Conservation (phyloP, 129 eudicot species). For the Artemisia tridentata region DNA sequence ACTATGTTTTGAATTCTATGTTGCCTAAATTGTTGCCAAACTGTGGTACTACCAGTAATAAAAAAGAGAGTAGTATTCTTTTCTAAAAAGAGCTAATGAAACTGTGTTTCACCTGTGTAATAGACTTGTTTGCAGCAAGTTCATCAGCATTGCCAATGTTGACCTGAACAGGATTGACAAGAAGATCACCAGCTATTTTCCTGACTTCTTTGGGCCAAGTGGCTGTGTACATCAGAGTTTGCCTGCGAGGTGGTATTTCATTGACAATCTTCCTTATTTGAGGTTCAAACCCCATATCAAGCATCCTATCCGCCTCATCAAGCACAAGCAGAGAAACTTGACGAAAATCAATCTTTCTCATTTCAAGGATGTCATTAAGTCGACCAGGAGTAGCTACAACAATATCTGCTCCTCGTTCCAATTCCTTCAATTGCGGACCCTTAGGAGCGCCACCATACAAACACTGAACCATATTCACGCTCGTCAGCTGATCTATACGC, state of each 20-base stretch:
- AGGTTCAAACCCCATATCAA: constrained; percentile 99
- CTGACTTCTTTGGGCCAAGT: constrained; percentile 99
- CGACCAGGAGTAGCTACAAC: constrained; percentile 99
- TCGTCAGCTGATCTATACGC: not conserved
- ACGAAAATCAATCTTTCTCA: constrained; percentile 71
- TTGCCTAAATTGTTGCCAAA: not conserved
- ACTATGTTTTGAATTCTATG: not conserved
- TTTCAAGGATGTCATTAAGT: constrained; percentile 92
- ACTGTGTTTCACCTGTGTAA: constrained; percentile 64
- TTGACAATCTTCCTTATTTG: constrained; percentile 94
- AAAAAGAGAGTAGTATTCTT: not conserved
- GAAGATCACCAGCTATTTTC: constrained; percentile 86
- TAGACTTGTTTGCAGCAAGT: constrained; percentile 95
- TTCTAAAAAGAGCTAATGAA: not conserved
- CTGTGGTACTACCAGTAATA: not conserved
- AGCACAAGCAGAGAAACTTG: constrained; percentile 88
- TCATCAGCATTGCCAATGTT: constrained; percentile 92
- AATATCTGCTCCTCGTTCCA: constrained; percentile 83
- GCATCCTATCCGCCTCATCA: constrained; percentile 98
- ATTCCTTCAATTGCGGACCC: constrained; percentile 77
- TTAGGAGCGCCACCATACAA: constrained; percentile 96
- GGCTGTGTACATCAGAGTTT: constrained; percentile 95
- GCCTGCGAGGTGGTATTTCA: constrained; percentile 88
- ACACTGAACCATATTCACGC: constrained; percentile 46
- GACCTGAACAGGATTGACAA: constrained; percentile 84